Evolutionary conservation across 1,284 basidiomycete species (phyloP).

Genomic region (Pseudozyma pruni): DNA sequence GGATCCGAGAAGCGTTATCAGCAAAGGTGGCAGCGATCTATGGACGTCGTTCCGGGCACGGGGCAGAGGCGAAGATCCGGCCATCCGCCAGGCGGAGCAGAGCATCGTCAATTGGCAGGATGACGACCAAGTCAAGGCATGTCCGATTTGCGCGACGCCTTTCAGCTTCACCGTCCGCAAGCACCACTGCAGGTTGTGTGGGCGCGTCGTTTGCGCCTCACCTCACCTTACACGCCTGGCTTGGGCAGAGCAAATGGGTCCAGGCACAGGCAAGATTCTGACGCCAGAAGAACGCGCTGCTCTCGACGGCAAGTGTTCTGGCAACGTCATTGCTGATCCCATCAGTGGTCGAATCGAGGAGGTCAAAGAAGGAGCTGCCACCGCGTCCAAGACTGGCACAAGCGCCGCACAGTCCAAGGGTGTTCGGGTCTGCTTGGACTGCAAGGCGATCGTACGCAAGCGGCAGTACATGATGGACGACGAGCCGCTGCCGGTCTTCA

Average conservation of each 20-base stretch:
- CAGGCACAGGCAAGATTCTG: conserved; percentile 28
- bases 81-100: conserved; percentile 74
- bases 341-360: conserved; percentile 44
- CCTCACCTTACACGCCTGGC: conserved; percentile 72
- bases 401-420: conserved; percentile 23
- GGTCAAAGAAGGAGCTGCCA: conserved; percentile 35
- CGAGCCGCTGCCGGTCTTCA: conserved; percentile 72
- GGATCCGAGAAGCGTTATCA: conserved; percentile 33
- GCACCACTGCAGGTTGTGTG: conserved; percentile 95
- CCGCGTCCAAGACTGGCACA: conserved; percentile 9
- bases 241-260: conserved; percentile 37
- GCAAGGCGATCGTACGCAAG: conserved; percentile 79
- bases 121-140: conserved; percentile 79
- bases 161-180: conserved; percentile 93
- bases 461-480: conserved; percentile 82
- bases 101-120: conserved; percentile 94
- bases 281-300: conserved; percentile 20
- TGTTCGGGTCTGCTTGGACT: conserved; percentile 79
- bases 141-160: conserved; percentile 85
- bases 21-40: conserved; percentile 40
- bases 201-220: conserved; percentile 88
- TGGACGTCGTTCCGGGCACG: conserved; percentile 46
- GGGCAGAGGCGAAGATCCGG: conserved; percentile 40
- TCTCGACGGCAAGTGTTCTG: conserved; percentile 46
- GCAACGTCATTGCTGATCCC: conserved; percentile 50